phyloP scores from a whole-genome alignment of 768 basidiomycete genomes.

The Cystoderma amianthinum region DNA sequence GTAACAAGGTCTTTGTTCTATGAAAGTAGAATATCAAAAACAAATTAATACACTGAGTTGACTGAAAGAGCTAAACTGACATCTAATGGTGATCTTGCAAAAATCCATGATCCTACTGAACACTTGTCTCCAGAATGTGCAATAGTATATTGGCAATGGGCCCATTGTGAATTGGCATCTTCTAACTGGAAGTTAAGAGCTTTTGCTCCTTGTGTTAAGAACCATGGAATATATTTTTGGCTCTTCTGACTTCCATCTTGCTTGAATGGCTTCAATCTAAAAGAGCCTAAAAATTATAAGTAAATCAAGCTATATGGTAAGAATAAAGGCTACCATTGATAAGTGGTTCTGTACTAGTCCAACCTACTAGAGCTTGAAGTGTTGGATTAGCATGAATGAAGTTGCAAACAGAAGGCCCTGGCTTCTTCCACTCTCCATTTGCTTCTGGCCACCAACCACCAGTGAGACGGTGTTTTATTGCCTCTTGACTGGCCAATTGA shows the following conservation, averaged over 20 bases:
- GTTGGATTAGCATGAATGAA: constrained; percentile 1
- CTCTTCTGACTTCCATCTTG: background rate
- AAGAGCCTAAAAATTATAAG: background rate
- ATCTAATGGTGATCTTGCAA: too few species aligned
- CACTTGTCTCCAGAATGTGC: background rate
- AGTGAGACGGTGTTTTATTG: constrained; percentile 21
- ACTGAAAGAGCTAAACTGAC: too few species aligned
- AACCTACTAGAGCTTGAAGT: constrained; percentile 6
- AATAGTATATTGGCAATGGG: background rate
- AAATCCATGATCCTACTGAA: background rate
- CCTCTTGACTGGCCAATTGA: constrained; percentile 15
- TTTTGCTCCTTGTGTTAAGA: background rate
- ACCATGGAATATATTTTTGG: background rate
- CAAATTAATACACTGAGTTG: too few species aligned
- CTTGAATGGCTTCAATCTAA: background rate
- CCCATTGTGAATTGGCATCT: too few species aligned
- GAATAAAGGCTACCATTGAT: background rate
- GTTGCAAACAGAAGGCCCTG: background rate
- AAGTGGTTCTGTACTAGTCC: constrained; percentile 3
- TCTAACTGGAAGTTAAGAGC: too few species aligned
- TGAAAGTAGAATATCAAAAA: too few species aligned
- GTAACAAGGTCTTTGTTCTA: background rate
- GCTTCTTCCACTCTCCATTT: background rate
- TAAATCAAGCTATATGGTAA: background rate
- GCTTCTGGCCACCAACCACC: constrained; percentile 21